These are phyloP conservation scores for Yarrowia porcina DNA, from an alignment of 805 yeast species.

Conservation along the genomic window DNA sequence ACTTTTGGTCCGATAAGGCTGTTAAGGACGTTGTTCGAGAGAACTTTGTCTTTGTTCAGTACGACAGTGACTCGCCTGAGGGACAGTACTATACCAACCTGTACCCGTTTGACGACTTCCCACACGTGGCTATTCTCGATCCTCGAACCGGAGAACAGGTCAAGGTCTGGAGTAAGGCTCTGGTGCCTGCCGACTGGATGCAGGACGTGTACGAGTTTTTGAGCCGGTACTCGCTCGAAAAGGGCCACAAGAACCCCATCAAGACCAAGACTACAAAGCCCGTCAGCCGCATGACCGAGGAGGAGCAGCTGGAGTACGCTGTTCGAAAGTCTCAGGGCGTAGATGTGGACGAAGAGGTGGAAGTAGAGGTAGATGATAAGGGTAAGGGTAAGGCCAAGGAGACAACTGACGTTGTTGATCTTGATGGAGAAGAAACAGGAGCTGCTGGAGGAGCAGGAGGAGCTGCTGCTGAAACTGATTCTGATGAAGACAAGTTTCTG, in stretches of 20 bases:
- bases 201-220: slow-evolving; percentile 70
- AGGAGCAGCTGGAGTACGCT: slow-evolving; percentile 77
- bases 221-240: slow-evolving; percentile 58
- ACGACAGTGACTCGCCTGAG: slow-evolving; percentile 68
- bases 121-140: slow-evolving; percentile 89
- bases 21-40: slow-evolving; percentile 63
- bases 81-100: slow-evolving; percentile 71
- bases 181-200: slow-evolving; percentile 57
- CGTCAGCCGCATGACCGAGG: slow-evolving; percentile 74
- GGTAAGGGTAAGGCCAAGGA: slow-evolving; percentile 35
- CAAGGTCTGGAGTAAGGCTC: slow-evolving; percentile 65
- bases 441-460: too few relatives aligned
- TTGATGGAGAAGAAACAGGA: too few relatives aligned
- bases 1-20: slow-evolving; percentile 75
- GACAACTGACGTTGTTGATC: slow-evolving; percentile 21
- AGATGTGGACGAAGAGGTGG: slow-evolving; percentile 27
- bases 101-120: slow-evolving; percentile 68
- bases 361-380: slow-evolving; percentile 29
- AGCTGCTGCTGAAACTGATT: slow-evolving; percentile 33
- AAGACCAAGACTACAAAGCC: slow-evolving; percentile 40
- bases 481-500: slow-evolving; percentile 48
- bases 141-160: slow-evolving; percentile 94
- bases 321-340: slow-evolving; percentile 58
- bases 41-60: slow-evolving; percentile 81
- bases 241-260: slow-evolving; percentile 61